phyloP scores from a whole-genome alignment of 148 eudicot species.

The Nyssa sinensis region DNA sequence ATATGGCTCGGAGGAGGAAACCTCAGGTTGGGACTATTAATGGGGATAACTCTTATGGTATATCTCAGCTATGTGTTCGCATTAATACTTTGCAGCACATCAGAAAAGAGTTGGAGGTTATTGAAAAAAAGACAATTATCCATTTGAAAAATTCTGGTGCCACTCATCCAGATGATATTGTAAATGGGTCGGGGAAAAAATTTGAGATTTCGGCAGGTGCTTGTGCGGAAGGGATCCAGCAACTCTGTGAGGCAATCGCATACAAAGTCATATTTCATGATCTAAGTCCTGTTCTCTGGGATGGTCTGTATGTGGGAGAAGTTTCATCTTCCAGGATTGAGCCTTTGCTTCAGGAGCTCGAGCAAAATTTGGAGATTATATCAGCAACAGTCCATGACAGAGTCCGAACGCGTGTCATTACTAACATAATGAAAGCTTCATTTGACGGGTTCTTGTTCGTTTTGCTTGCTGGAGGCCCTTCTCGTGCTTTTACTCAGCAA shows the following conservation, averaged over 20 bases:
- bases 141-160: conserved; percentile 51
- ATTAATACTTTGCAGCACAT: conserved; percentile 72
- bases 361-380: conserved; percentile 56
- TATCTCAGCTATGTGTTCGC: conserved; percentile 72
- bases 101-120: conserved; percentile 56
- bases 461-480: conserved; percentile 93
- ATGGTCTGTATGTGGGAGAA: conserved; percentile 63
- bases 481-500: conserved; percentile 57
- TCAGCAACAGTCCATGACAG: conserved; percentile 76
- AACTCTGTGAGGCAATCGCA: conserved; percentile 66
- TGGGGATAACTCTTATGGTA: conserved; percentile 43
- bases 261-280: conserved; percentile 69
- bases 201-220: conserved; percentile 65
- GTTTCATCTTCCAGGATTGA: conserved; percentile 66
- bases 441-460: conserved; percentile 84
- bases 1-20: conserved; percentile 42
- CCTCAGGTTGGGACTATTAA: conserved; percentile 45
- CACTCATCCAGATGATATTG: conserved; percentile 30
- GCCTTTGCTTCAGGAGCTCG: conserved; percentile 71
- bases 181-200: conserved; percentile 34
- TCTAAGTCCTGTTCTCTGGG: conserved; percentile 67
- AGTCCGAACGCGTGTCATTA: conserved; percentile 71
- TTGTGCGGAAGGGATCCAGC: conserved; percentile 66
- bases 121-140: conserved; percentile 55
- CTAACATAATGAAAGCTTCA: conserved; percentile 84